Evolutionary conservation across 768 basidiomycete genomes (phyloP).

Genomic region (Tylopilus cervinicoccineus): DNA sequence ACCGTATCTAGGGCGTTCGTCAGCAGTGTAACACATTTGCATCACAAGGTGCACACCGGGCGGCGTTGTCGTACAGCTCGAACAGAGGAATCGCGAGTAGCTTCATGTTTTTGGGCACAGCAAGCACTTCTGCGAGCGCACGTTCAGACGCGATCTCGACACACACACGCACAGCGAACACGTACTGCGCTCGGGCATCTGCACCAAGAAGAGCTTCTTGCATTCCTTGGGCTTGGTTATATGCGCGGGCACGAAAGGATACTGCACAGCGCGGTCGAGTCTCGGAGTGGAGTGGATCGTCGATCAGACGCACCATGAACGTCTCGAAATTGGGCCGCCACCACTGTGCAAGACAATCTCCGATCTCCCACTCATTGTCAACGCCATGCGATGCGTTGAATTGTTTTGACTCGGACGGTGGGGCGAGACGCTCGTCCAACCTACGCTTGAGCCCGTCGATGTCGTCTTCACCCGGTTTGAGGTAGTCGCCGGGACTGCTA

Average conservation of each 20-base stretch:
- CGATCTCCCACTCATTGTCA: slow-evolving; percentile 93
- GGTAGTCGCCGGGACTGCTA: slow-evolving; percentile 91
- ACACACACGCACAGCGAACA: slow-evolving; percentile 6
- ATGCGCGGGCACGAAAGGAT: slow-evolving; percentile 92
- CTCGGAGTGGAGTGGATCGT: background rate
- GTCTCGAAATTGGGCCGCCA: slow-evolving; percentile 99
- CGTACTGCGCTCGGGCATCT: slow-evolving; percentile 93
- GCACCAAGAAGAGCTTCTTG: slow-evolving; percentile 93
- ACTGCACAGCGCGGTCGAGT: slow-evolving; percentile 42
- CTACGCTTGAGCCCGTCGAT: slow-evolving; percentile 85
- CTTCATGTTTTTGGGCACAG: slow-evolving; percentile 99
- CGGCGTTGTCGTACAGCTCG: slow-evolving; percentile 96
- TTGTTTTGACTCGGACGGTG: slow-evolving; percentile 66
- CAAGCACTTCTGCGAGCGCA: slow-evolving; percentile 71
- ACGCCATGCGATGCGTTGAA: slow-evolving; percentile 74
- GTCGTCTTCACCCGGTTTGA: slow-evolving; percentile 95
- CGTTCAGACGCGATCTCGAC: background rate
- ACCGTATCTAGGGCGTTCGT: slow-evolving; percentile 55
- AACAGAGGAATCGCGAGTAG: slow-evolving; percentile 94
- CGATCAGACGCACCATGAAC: slow-evolving; percentile 74
- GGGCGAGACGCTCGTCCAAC: slow-evolving; percentile 85
- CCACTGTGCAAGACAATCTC: slow-evolving; percentile 97
- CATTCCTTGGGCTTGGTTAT: slow-evolving; percentile 98
- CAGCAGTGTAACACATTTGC: background rate
- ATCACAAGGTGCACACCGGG: slow-evolving; percentile 46